Base-by-base conservation (phyloP, 257 asterid genomes). In the Thymus quinquecostatus region DNA sequence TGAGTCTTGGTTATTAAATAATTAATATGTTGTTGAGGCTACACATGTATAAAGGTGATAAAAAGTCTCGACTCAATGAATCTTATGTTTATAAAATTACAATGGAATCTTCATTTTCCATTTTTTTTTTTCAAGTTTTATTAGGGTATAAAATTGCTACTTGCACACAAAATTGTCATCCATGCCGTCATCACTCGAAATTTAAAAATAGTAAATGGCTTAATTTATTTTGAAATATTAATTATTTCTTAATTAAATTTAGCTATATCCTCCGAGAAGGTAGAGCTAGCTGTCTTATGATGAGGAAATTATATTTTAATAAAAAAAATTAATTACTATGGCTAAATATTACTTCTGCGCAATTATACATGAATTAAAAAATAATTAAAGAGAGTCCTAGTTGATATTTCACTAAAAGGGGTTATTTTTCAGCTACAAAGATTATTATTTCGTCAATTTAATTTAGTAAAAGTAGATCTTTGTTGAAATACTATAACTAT, bases 81-180 rank as follows among this genome's bases (percentile, higher is more conserved):
- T 78, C 78, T 69, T 28, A 51, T 29, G 21, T 21, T 0, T 21
- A 44, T 32, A 36, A 58, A 53, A 54, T 8, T 44, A 14, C 56
- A 10, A 56, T 12, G 30, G 41, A 64, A 69, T 73, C 50, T 66
- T 75, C 8, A 58, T 60, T 43, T 11, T 41, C 41, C 41, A 51
- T 67, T 11, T 5, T 60, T 66, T 32, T 21, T 21, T 0, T 21
- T 21, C 21, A 21, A 62, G 12, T 4, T 75, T 60, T 61, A 67
- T 27, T 6, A 32, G 59, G 38, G 2, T 69, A 33, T 4, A 6
- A n/a, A 70, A 60, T 44, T 1, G 53, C 54, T 56, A 50, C 36
- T 38, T 73, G 68, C 32, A 21, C 9, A 32, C 63, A 64, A 45
- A 65, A 44, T 44, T 4, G 75, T 82, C 82, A 80, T 33, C n/a